phyloP scores from a whole-genome alignment of 1,284 basidiomycete species.

The Earliella scabrosa region DNA sequence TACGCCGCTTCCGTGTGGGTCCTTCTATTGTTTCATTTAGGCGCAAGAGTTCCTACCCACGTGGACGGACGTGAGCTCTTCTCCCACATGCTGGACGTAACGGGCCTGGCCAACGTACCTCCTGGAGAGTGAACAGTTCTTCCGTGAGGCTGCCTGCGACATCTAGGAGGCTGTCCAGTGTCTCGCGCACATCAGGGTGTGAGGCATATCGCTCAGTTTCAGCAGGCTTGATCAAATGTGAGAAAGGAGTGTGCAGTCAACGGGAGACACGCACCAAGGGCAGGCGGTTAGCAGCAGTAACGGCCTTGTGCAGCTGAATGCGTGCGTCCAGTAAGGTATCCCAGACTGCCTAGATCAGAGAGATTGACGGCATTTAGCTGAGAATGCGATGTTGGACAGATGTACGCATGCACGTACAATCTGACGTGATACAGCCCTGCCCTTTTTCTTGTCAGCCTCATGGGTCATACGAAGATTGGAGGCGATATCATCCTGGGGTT shows the following conservation, averaged over 20 bases:
- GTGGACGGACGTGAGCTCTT: conserved; percentile 2
- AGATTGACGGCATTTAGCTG: conserved; percentile 13
- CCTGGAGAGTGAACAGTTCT: conserved; percentile 71
- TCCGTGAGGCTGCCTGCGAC: conserved; percentile 65
- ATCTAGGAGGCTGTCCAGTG: conserved; percentile 52
- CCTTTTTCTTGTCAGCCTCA: conserved; percentile 74
- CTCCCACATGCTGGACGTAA: too few species aligned
- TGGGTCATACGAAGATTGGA: conserved; percentile 60
- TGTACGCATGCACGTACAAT: conserved; percentile 55
- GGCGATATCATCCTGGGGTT: conserved; percentile 46
- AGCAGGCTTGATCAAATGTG: conserved; percentile 16
- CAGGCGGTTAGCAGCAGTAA: conserved; percentile 65
- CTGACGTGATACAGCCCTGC: conserved; percentile 81
- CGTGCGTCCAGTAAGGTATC: conserved; percentile 85
- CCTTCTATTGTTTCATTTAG: conserved; percentile 50
- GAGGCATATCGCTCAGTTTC: conserved; percentile 14
- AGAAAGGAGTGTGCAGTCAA: not conserved
- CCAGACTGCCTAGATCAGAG: conserved; percentile 68
- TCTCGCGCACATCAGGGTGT: conserved; percentile 38
- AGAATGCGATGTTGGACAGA: conserved; percentile 10
- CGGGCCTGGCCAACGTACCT: conserved; percentile 46
- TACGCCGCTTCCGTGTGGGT: conserved; percentile 66
- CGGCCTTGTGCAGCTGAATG: conserved; percentile 87
- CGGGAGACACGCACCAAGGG: conserved; percentile 46
- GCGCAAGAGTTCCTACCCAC: conserved; percentile 14